Evolutionary conservation across 257 asterid species (phyloP).

Genomic region (Fraxinus anomala): DNA sequence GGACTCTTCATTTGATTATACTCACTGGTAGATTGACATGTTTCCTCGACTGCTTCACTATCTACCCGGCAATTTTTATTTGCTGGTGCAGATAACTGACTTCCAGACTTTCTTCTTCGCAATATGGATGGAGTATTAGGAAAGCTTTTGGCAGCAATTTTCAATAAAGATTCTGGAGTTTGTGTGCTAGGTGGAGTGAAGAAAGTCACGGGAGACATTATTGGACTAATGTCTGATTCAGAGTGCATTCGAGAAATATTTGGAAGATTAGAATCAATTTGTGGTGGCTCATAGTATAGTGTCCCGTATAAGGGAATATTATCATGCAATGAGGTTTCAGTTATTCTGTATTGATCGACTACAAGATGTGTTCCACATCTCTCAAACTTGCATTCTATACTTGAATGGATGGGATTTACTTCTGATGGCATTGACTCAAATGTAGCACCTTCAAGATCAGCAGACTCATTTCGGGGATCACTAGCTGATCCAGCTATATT

Average conservation of each 20-base stretch:
- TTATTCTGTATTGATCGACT: constrained; percentile 39
- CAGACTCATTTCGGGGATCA: constrained; percentile 39
- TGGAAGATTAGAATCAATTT: constrained; percentile 39
- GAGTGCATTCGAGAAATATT: neutral
- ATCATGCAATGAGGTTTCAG: too few species aligned
- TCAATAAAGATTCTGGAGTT: constrained; percentile 82
- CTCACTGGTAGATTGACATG: constrained; percentile 30
- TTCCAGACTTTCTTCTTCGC: constrained; percentile 66
- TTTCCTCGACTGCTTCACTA: constrained; percentile 31
- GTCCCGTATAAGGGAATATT: constrained; percentile 52
- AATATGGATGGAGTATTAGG: constrained; percentile 87
- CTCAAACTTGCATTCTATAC: constrained; percentile 34
- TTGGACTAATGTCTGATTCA: constrained; percentile 43
- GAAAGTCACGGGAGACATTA: constrained; percentile 44
- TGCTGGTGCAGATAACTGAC: constrained; percentile 26
- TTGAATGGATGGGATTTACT: constrained; percentile 37
- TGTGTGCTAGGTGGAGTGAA: constrained; percentile 74
- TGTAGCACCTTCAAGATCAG: constrained; percentile 39
- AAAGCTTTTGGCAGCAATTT: constrained; percentile 81
- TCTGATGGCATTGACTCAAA: constrained; percentile 39
- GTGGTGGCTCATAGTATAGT: constrained; percentile 77
- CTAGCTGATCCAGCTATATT: constrained; percentile 33
- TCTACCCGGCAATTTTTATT: constrained; percentile 30
- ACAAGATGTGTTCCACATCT: constrained; percentile 25
- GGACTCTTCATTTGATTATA: constrained; percentile 28